phyloP scores from a whole-genome alignment of 768 basidiomycete genomes.

The Phaeotremella skinneri region DNA sequence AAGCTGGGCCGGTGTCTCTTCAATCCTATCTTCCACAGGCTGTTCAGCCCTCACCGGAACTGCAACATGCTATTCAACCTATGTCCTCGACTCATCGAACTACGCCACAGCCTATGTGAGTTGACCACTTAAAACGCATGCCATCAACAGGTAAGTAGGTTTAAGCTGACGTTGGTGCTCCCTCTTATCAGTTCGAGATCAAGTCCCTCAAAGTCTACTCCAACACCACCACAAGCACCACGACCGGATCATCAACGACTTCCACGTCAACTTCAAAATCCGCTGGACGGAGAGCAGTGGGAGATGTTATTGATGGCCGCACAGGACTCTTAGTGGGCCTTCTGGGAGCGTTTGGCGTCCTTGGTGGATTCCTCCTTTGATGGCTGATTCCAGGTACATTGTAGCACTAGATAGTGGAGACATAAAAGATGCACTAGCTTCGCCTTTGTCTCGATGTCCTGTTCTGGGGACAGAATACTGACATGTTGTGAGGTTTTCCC shows the following conservation, averaged over 20 bases:
- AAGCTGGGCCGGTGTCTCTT: slow-evolving; percentile 3
- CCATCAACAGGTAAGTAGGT: neutral
- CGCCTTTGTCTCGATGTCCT: too few relatives aligned
- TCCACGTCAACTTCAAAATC: neutral
- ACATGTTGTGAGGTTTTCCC: too few relatives aligned
- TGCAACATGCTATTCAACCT: neutral
- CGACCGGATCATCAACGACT: neutral
- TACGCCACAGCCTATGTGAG: neutral
- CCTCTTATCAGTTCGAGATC: neutral
- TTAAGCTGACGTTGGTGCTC: neutral
- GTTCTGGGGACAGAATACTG: too few relatives aligned
- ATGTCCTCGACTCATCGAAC: neutral
- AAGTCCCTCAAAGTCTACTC: slow-evolving; percentile 1
- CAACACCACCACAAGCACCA: neutral
- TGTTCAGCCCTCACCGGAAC: neutral
- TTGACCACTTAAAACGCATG: neutral
- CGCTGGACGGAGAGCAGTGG: too few relatives aligned
- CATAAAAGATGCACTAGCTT: too few relatives aligned
- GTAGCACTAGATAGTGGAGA: too few relatives aligned
- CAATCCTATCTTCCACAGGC: neutral
- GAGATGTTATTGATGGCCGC: neutral
- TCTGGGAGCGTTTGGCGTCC: neutral
- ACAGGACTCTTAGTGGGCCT: neutral
- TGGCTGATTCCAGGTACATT: neutral
- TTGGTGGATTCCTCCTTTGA: neutral